Evolutionary conservation across 352 stramenopile species (phyloP), one percentile per base, ranked within the genome.

Genomic region (Pythium coloratum): DNA sequence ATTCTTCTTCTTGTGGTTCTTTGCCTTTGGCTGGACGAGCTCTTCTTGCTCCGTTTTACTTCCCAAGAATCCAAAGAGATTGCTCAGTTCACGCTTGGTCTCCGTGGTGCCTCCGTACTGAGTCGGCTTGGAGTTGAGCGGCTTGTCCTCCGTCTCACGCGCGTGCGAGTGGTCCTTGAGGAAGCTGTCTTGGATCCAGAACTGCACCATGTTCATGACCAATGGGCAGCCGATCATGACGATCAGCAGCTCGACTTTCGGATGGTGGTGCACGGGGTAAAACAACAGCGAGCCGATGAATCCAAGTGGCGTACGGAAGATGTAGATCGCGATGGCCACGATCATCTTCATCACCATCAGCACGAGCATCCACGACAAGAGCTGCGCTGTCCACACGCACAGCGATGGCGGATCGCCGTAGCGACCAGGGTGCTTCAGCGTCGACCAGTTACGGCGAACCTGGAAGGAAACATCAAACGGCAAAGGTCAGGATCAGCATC

Each of bases 191-290:
- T 91, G 84, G 71, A 91, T 86, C 86, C 86, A 94, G 72, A 94
- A 94, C 59, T 94, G 86, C 49, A 92, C 78, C 78, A 90, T 89
- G 71, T 94, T 94, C 84, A 94, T 92, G 46, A 91, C 76, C 40
- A 91, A 65, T n/a, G 86, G 86, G 57, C 86, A 94, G 60, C 80
- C 82, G 34, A 94, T 91, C 86, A 94, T 94, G 55, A 94, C 86
- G 64, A 94, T 87, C 33, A 94, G 62, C 24, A 94, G 71, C 71
- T 94, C 86, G 33, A 91, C 69, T 72, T 91, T 89, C 6, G 86
- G 86, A 62, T 92, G 76, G 55, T 82, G 71, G 64, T 81, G 84
- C 47, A 92, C 76, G 30, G 84, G 84, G 60, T 76, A 89, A 67
- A 94, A 94, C 14, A 94, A 63, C 46, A 90, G 32, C 24, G 69